phyloP scores from a whole-genome alignment of 306 rosid species.

The Prunus armeniaca region DNA sequence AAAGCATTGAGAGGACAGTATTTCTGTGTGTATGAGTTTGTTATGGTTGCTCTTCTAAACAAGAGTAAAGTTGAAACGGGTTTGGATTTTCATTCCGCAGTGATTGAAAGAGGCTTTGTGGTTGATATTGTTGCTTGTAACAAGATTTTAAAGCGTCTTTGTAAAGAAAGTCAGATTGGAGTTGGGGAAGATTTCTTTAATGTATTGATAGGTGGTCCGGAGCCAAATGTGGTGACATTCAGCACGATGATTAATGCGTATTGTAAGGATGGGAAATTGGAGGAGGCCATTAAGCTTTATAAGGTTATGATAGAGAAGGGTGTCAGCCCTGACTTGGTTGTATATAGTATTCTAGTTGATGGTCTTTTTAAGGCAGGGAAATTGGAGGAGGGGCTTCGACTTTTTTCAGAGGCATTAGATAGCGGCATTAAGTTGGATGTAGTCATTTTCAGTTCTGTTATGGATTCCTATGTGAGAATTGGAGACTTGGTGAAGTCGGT shows the following conservation, averaged over 20 bases:
- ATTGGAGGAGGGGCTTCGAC: conserved; percentile 20
- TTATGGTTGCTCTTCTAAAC: conserved; percentile 15
- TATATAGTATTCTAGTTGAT: conserved; percentile 25
- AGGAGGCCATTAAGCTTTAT: conserved; percentile 25
- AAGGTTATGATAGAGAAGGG: conserved; percentile 25
- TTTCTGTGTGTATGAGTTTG: conserved; percentile 12
- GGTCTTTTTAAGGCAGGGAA: conserved; percentile 26
- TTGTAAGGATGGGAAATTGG: conserved; percentile 24
- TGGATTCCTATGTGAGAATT: conserved; percentile 35
- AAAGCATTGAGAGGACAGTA: conserved; percentile 8
- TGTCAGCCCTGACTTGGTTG: conserved; percentile 26
- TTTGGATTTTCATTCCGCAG: conserved; percentile 18
- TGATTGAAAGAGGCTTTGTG: conserved; percentile 15
- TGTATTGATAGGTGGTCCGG: conserved; percentile 20
- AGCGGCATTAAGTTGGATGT: conserved; percentile 25
- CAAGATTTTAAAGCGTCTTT: neutral
- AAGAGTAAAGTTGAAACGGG: conserved; percentile 16
- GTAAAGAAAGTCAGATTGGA: neutral
- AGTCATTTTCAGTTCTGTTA: conserved; percentile 30
- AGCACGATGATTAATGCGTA: conserved; percentile 21
- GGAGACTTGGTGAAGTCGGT: conserved; percentile 12
- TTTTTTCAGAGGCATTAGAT: conserved; percentile 20
- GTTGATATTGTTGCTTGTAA: neutral
- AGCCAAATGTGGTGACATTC: conserved; percentile 27
- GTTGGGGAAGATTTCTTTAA: neutral